Percentiles rank a stretch among this genome's conserved stretches.
Evolutionary conservation across 192 early-diverging fungal genomes (phyloP).

Genomic region (Mycoemilia scoparia): DNA sequence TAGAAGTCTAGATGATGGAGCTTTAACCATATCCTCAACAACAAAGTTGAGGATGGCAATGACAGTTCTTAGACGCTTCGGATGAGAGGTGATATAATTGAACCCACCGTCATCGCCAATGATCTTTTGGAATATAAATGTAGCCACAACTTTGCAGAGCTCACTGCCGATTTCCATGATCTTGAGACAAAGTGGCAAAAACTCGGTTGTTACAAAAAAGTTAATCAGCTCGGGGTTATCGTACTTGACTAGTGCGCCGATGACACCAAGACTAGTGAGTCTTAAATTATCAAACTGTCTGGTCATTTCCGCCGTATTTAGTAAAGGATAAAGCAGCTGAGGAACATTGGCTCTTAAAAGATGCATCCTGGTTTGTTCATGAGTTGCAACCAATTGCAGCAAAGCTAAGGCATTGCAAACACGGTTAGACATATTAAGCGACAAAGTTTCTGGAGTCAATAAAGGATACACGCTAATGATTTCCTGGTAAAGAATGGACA

Average conservation of each 20-base stretch:
- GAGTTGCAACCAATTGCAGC: slow-evolving; percentile 88
- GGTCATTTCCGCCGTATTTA: slow-evolving; percentile 89
- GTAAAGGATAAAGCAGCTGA: slow-evolving; percentile 91
- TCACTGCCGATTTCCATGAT: slow-evolving; percentile 98
- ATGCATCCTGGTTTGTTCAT: slow-evolving; percentile 66
- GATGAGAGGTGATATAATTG: slow-evolving; percentile 26
- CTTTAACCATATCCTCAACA: slow-evolving; percentile 76
- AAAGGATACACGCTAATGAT: slow-evolving; percentile 90
- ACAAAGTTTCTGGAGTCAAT: slow-evolving; percentile 70
- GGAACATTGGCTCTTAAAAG: slow-evolving; percentile 73
- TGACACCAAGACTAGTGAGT: slow-evolving; percentile 83
- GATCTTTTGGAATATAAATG: slow-evolving; percentile 97
- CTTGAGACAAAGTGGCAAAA: slow-evolving; percentile 91
- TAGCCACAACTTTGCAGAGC: slow-evolving; percentile 96
- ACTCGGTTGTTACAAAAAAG: slow-evolving; percentile 90
- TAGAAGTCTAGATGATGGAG: slow-evolving; percentile 64
- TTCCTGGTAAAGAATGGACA: slow-evolving; percentile 87
- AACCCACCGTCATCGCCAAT: slow-evolving; percentile 85
- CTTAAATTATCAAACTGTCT: slow-evolving; percentile 92
- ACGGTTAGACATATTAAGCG: slow-evolving; percentile 77
- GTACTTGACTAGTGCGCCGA: slow-evolving; percentile 94
- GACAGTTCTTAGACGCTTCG: slow-evolving; percentile 77
- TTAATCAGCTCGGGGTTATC: slow-evolving; percentile 92
- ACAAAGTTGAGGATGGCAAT: slow-evolving; percentile 87
- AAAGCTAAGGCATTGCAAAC: slow-evolving; percentile 92